These are phyloP conservation scores for Boehmeria nivea DNA, from an alignment of 306 rosid species.

Conservation along the genomic window DNA sequence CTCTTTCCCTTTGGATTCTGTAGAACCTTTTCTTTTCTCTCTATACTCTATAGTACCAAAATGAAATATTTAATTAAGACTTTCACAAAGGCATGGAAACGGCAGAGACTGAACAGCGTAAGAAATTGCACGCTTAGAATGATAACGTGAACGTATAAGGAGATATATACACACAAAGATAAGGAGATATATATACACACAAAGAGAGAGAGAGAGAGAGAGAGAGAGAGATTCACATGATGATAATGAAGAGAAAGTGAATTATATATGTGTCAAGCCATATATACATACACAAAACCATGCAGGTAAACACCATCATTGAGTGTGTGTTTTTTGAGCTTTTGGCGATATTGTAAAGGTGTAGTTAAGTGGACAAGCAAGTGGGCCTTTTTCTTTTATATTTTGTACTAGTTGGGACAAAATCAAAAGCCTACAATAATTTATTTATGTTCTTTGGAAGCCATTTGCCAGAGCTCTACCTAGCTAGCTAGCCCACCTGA, in stretches of 20 bases:
- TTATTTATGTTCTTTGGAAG: slow-evolving; percentile 28
- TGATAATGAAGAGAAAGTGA: too few relatives aligned
- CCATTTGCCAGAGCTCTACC: slow-evolving; percentile 4
- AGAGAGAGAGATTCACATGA: too few relatives aligned
- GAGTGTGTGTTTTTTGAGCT: slow-evolving; percentile 5
- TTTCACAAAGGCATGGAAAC: slow-evolving; percentile 10
- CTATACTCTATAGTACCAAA: slow-evolving; percentile 1
- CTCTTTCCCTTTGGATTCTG: slow-evolving; percentile 16
- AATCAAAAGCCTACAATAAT: slow-evolving; percentile 15
- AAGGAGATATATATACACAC: too few relatives aligned
- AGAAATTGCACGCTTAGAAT: slow-evolving; percentile 27
- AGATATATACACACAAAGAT: too few relatives aligned
- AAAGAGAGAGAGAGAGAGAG: too few relatives aligned
- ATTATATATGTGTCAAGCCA: too few relatives aligned
- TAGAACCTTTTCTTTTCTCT: slow-evolving; percentile 13
- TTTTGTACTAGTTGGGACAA: slow-evolving; percentile 27
- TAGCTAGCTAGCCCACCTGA: slow-evolving; percentile 4
- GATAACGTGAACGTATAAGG: slow-evolving; percentile 1
- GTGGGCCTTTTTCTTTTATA: slow-evolving; percentile 20
- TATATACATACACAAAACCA: slow-evolving; percentile 32
- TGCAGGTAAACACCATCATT: slow-evolving; percentile 54
- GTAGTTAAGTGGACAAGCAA: slow-evolving; percentile 20
- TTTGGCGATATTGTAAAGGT: slow-evolving; percentile 10
- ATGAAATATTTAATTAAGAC: background rate
- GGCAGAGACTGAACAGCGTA: slow-evolving; percentile 10